Base-by-base conservation (phyloP, 1,139 yeast species). In the Wickerhamiella pararugosa region DNA sequence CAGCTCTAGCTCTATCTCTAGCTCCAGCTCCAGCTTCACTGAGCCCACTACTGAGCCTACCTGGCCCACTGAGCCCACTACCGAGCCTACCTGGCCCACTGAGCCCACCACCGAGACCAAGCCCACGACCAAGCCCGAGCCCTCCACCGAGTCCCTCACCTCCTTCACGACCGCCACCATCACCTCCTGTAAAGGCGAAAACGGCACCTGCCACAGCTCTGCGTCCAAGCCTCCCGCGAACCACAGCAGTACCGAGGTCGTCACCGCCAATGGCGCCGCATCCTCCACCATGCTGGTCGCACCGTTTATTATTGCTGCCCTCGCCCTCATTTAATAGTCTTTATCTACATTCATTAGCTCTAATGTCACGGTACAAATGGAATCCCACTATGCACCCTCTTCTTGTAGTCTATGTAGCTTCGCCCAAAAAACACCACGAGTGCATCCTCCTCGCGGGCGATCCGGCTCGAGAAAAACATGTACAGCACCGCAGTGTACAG, bases 391-490 rank as follows among this genome's bases (percentile, higher is more conserved):
- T 69, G 63, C 0, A 78, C 75, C 1, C 48, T 50, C n/a, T 54
- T 46, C 47, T 62, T 68, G 58, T 84, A 90, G 0, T 58, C 52
- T 0, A 52, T 47, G 56, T 90, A 90, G 5, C 73, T 71, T 1
- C 67, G 59, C 1, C 84, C 86, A 59, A 87, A 90, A 54, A 90
- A 87, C 31, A 62, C 53, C 2, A 75, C 57, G 51, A 90, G 62
- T 43, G 66, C 71, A 37, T 51, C 56, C 55, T 90, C 98, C 59
- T 90, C 98, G 42, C 61, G 53, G 21, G 47, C 55, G 34, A 90
- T 83, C 42, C 98, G 66, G 25, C 62, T 59, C 9, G 59, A 61
- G 64, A 90, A 90, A 56, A 90, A 90, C 31, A 60, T 56, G 73
- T 79, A 75, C 11, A 90, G 63, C 0, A 71, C 66, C 8, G 63